phyloP scores from a whole-genome alignment of 2,329 filamentous ascomycete species.

The Talaromyces funiculosus region DNA sequence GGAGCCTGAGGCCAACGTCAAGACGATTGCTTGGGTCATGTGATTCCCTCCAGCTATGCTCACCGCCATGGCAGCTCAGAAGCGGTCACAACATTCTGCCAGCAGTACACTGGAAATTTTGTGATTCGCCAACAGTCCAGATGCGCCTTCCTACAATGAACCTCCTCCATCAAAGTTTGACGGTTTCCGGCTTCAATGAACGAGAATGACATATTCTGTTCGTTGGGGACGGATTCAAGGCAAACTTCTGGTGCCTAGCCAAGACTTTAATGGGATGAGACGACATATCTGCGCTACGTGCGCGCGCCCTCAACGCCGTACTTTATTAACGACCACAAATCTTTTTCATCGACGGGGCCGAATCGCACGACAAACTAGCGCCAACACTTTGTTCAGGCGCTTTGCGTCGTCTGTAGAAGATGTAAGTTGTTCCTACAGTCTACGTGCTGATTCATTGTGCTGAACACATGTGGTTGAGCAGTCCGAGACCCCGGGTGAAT shows the following conservation, averaged over 20 bases:
- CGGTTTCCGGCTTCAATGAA: neutral
- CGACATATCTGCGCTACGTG: conserved; percentile 15
- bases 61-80: neutral
- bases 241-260: neutral
- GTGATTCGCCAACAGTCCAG: neutral
- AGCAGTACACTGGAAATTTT: conserved; percentile 11
- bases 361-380: neutral
- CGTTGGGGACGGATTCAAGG: neutral
- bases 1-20: neutral
- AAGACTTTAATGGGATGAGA: conserved; percentile 2
- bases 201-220: conserved; percentile 3
- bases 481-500: neutral
- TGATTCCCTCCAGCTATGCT: neutral
- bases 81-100: conserved; percentile 7
- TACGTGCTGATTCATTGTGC: neutral
- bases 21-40: neutral
- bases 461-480: neutral
- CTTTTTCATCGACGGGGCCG: neutral
- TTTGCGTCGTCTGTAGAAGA: neutral
- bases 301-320: conserved; percentile 14
- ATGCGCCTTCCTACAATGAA: neutral
- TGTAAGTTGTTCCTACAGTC: neutral
- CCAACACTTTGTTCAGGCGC: neutral
- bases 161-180: neutral
- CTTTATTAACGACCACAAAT: conserved; percentile 5